Evolutionary conservation across 495 filamentous ascomycete genomes (phyloP).

Genomic region (Corynascus novoguineensis): DNA sequence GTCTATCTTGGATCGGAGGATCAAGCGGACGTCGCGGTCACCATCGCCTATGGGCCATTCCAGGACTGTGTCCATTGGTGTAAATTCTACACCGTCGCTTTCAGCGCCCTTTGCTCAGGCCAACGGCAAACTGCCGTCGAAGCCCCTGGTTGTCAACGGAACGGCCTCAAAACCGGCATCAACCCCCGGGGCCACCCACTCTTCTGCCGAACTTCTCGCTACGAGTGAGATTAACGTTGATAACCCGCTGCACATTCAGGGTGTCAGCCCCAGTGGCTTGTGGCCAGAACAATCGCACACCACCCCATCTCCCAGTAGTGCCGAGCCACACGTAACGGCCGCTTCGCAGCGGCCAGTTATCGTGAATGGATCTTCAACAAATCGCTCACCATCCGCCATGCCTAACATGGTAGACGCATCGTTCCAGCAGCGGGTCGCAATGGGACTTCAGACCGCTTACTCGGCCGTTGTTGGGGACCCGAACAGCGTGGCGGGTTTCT

Average conservation of each 20-base stretch:
- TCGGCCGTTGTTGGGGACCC: conserved; percentile 13
- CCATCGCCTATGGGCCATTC: conserved; percentile 49
- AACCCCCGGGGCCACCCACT: conserved; percentile 14
- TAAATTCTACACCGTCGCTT: conserved; percentile 34
- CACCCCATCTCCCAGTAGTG: conserved; percentile 14
- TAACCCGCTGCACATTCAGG: conserved; percentile 40
- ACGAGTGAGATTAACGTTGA: conserved; percentile 31
- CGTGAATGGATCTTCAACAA: conserved; percentile 43
- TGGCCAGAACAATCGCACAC: conserved; percentile 22
- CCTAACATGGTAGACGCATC: conserved; percentile 22
- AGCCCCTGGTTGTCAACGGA: conserved; percentile 45
- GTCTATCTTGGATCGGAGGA: conserved; percentile 45
- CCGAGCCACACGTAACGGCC: conserved; percentile 27
- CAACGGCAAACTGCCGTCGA: conserved; percentile 27
- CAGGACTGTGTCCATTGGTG: conserved; percentile 40
- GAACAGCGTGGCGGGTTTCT: conserved; percentile 21
- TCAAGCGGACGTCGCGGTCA: conserved; percentile 49
- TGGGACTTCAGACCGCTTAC: conserved; percentile 24
- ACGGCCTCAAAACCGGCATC: conserved; percentile 30
- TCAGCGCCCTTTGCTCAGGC: conserved; percentile 31
- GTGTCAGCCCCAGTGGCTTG: conserved; percentile 18
- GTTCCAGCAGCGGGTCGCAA: conserved; percentile 29
- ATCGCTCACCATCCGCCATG: conserved; percentile 20
- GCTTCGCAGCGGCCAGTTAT: conserved; percentile 41
- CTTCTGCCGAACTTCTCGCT: conserved; percentile 21